Percentiles rank a stretch among this genome's conserved stretches.
These are phyloP conservation scores for Cercospora sp. DNA, from an alignment of 2,329 filamentous ascomycete species.

Conservation along the genomic window DNA sequence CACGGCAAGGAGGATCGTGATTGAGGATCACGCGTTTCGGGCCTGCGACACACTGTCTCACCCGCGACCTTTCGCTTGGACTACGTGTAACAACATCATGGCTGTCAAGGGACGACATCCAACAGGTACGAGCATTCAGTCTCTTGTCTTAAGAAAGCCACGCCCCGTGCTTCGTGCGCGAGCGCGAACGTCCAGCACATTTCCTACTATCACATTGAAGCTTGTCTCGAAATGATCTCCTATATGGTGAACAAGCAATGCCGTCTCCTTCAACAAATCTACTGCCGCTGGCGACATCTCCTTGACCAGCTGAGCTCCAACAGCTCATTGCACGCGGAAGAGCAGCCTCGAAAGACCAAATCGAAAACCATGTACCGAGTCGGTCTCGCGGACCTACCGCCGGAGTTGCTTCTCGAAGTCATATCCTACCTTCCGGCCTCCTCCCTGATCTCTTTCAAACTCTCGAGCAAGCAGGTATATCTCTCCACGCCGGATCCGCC, in stretches of 20 bases:
- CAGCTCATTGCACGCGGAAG: not conserved
- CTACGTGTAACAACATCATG: constrained; percentile 8
- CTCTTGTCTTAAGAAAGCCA: constrained; percentile 8
- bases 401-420: constrained; percentile 39
- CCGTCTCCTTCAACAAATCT: constrained; percentile 3
- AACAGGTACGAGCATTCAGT: constrained; percentile 11
- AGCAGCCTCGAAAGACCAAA: not conserved
- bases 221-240: constrained; percentile 10
- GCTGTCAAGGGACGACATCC: constrained; percentile 12
- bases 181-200: not conserved
- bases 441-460: constrained; percentile 42
- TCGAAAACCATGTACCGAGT: constrained; percentile 4
- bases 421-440: constrained; percentile 40
- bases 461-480: constrained; percentile 39
- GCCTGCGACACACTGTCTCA: constrained; percentile 15
- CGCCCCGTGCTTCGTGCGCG: constrained; percentile 1
- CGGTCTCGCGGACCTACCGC: constrained; percentile 37
- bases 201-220: constrained; percentile 1
- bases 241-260: constrained; percentile 3
- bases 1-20: constrained; percentile 10
- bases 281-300: constrained; percentile 4
- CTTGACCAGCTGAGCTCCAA: not conserved
- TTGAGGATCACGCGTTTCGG: constrained; percentile 10
- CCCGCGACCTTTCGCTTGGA: constrained; percentile 10
- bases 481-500: constrained; percentile 23